phyloP scores from a whole-genome alignment of 805 yeast species.

The Myxozyma nipponensis region DNA sequence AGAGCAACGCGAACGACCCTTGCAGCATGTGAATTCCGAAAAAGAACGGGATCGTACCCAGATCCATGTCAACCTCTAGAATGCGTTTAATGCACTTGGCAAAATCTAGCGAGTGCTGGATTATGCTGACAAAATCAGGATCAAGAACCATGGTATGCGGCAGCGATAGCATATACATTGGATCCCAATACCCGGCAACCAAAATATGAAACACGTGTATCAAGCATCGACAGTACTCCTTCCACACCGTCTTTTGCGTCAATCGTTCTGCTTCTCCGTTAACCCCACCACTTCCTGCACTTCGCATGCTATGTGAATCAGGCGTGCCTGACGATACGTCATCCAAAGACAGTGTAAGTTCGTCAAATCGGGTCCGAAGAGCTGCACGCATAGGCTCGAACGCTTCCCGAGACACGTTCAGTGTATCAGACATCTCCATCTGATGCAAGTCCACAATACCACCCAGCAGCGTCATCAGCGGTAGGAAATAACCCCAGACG shows the following conservation, averaged over 20 bases:
- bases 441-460: conserved; percentile 31
- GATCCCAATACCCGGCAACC: conserved; percentile 34
- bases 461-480: conserved; percentile 38
- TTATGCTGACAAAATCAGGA: conserved; percentile 30
- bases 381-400: conserved; percentile 23
- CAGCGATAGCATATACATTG: conserved; percentile 31
- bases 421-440: conserved; percentile 31
- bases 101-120: conserved; percentile 33
- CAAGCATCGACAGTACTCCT: conserved; percentile 25
- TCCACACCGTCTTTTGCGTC: conserved; percentile 17
- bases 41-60: conserved; percentile 34
- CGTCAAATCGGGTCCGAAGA: conserved; percentile 20
- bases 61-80: conserved; percentile 32
- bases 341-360: conserved; percentile 17
- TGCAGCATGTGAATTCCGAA: conserved; percentile 35
- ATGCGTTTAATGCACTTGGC: conserved; percentile 31
- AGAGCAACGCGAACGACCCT: conserved; percentile 32
- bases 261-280: conserved; percentile 2
- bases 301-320: conserved; percentile 14
- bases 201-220: conserved; percentile 33
- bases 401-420: conserved; percentile 20
- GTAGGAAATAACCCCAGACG: conserved; percentile 42
- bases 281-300: conserved; percentile 29
- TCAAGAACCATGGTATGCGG: conserved; percentile 28
- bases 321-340: conserved; percentile 17